phyloP scores from a whole-genome alignment of 2,329 filamentous ascomycete genomes.

The Amphichorda felina region DNA sequence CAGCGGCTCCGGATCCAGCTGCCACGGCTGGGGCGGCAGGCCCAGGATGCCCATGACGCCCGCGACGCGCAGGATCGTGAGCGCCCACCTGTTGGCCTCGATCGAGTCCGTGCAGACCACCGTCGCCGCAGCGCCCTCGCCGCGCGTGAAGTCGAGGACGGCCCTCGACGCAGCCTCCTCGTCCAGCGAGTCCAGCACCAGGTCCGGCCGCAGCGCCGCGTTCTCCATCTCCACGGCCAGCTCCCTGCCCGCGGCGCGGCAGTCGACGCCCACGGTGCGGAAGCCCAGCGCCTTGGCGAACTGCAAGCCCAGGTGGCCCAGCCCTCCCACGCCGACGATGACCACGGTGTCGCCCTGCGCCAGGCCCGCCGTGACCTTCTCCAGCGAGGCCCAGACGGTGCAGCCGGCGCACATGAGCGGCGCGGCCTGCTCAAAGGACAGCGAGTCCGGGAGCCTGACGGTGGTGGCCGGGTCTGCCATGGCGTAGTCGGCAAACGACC shows the following conservation, averaged over 20 bases:
- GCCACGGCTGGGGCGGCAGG: conserved; percentile 16
- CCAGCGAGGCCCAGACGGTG: conserved; percentile 19
- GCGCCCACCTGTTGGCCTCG: conserved; percentile 15
- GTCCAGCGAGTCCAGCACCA: conserved; percentile 13
- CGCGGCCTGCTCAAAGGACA: conserved; percentile 20
- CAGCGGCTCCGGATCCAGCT: conserved; percentile 16
- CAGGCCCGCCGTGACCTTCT: conserved; percentile 14
- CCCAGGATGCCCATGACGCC: conserved; percentile 16
- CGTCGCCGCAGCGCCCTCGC: conserved; percentile 16
- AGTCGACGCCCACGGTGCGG: conserved; percentile 22
- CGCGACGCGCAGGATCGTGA: conserved; percentile 14
- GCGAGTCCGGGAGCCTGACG: conserved; percentile 12
- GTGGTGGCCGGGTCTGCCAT: conserved; percentile 16
- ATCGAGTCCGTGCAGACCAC: conserved; percentile 19
- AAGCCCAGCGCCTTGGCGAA: conserved; percentile 22
- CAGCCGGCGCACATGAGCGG: conserved; percentile 23
- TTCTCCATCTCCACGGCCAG: conserved; percentile 14
- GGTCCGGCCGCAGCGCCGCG: conserved; percentile 10
- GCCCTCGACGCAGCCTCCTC: conserved; percentile 7
- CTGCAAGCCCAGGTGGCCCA: conserved; percentile 21
- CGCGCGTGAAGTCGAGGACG: conserved; percentile 15
- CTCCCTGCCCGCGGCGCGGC: conserved; percentile 12
- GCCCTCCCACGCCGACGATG: conserved; percentile 21
- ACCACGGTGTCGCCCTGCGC: conserved; percentile 12
- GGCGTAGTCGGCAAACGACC: conserved; percentile 21